A percentile compares a stretch with the other conserved stretches of the same genome.
Evolutionary conservation across 2,329 filamentous ascomycete genomes (phyloP).

Genomic region (Colletotrichum sp.): DNA sequence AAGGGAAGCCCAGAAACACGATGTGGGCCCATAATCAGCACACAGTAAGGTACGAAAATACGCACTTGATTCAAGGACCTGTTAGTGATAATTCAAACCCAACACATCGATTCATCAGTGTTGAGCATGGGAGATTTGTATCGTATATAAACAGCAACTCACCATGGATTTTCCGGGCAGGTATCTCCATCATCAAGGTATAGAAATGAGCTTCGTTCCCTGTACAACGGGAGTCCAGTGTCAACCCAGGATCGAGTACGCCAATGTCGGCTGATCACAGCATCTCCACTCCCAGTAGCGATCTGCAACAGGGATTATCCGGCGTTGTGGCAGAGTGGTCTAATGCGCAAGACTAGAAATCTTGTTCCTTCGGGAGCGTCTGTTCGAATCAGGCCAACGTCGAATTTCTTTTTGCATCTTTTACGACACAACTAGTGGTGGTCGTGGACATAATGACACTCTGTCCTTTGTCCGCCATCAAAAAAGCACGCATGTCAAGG

Average conservation of each 20-base stretch:
- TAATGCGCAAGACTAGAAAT: not conserved
- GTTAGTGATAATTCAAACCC: not conserved
- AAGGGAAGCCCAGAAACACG: not conserved
- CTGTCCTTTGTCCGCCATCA: not conserved
- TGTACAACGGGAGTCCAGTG: not conserved
- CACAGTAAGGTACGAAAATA: not conserved
- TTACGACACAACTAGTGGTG: rapidly evolving
- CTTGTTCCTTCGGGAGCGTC: not conserved
- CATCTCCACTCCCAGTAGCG: not conserved
- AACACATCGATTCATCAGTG: not conserved
- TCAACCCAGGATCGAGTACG: not conserved
- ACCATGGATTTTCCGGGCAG: not conserved
- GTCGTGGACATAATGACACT: not conserved
- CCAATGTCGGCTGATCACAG: not conserved
- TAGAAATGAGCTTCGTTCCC: not conserved
- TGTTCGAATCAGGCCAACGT: not conserved
- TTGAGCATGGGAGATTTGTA: not conserved
- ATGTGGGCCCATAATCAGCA: not conserved
- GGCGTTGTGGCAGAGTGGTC: not conserved
- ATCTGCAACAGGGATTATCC: not conserved
- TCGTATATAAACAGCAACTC: not conserved
- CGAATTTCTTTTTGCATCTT: not conserved
- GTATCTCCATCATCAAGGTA: not conserved
- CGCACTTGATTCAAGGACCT: not conserved
- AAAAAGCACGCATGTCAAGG: not conserved